These are phyloP conservation scores for Allantophomopsis lycopodina DNA, from an alignment of 2,329 filamentous ascomycete species.

Conservation along the genomic window DNA sequence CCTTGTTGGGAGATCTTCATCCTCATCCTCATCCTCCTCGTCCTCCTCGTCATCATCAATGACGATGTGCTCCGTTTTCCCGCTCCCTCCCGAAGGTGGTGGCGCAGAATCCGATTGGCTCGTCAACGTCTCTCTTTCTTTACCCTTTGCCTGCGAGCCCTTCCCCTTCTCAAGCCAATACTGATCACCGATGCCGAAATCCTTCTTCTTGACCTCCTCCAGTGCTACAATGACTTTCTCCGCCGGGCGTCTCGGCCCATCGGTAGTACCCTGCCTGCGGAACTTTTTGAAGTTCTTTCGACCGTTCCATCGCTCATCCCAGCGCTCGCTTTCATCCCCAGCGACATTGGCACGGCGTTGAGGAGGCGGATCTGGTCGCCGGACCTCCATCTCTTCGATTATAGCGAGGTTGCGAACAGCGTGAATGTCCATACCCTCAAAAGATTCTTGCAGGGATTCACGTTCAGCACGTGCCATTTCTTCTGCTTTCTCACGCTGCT, in stretches of 20 bases:
- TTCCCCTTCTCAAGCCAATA: slow-evolving; percentile 31
- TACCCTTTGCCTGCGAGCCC: slow-evolving; percentile 14
- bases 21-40: no score
- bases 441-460: slow-evolving; percentile 34
- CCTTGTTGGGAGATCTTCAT: no score
- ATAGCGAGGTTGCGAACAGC: slow-evolving; percentile 62
- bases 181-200: slow-evolving; percentile 42
- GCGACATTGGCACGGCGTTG: slow-evolving; percentile 15
- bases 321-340: slow-evolving; percentile 41
- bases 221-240: slow-evolving; percentile 39
- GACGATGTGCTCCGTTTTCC: no score
- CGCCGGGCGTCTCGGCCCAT: slow-evolving; percentile 16
- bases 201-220: slow-evolving; percentile 43
- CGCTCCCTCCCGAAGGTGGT: no score
- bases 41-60: no score
- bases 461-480: slow-evolving; percentile 41
- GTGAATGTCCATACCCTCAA: slow-evolving; percentile 57
- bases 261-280: slow-evolving; percentile 34
- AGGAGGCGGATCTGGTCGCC: slow-evolving; percentile 16
- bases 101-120: neutral
- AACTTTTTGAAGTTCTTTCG: slow-evolving; percentile 95
- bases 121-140: slow-evolving; percentile 5
- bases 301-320: slow-evolving; percentile 87
- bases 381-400: slow-evolving; percentile 63
- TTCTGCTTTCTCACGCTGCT: slow-evolving; percentile 47